Conservation (phyloP, 169 alveolate species). For the Hepatocystis sp. region DNA sequence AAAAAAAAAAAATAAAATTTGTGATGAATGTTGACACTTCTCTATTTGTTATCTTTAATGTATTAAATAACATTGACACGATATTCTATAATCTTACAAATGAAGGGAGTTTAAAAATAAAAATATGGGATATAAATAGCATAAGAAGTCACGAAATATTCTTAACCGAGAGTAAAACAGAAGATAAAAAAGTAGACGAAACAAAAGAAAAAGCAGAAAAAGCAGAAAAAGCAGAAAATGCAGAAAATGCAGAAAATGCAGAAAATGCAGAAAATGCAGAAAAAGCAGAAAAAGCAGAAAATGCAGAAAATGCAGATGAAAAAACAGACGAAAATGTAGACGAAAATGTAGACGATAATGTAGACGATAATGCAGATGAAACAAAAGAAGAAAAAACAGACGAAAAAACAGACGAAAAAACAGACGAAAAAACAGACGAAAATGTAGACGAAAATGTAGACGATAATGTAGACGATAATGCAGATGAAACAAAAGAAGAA, state of each 20-base stretch:
- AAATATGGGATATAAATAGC: conserved; percentile 12
- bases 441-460: not conserved
- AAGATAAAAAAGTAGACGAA: not conserved
- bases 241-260: not conserved
- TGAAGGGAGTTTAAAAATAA: conserved; percentile 22
- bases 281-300: not conserved
- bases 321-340: not conserved
- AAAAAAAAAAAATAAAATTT: not conserved
- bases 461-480: not conserved
- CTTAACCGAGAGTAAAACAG: too few species aligned
- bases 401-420: not conserved
- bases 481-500: not conserved
- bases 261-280: not conserved
- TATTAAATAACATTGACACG: conserved; percentile 28
- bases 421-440: not conserved
- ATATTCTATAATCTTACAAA: conserved; percentile 40
- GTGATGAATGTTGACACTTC: conserved; percentile 55
- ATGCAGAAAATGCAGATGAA: not conserved
- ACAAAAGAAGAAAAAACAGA: not conserved
- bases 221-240: not conserved
- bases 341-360: not conserved
- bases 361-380: too few species aligned
- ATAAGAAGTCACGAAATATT: conserved; percentile 28
- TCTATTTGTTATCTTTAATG: conserved; percentile 46
- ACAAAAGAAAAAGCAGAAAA: not conserved